Evolutionary conservation across 306 rosid species (phyloP).

Genomic region (Pueraria montana): DNA sequence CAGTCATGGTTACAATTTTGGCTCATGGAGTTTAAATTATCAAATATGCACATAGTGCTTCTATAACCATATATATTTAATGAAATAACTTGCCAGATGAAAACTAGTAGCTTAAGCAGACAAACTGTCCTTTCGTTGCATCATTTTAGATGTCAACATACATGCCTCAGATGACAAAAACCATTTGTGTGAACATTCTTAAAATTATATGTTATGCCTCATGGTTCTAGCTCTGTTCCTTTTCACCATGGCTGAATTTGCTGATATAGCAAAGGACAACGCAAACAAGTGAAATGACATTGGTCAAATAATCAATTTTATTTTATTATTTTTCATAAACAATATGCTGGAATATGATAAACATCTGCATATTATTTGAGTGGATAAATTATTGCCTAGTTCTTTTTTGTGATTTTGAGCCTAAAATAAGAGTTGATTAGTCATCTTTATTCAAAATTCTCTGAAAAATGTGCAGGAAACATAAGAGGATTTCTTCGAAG

Average conservation of each 20-base stretch:
- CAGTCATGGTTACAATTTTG: not conserved
- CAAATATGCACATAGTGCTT: not conserved
- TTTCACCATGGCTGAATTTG: not conserved
- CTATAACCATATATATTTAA: not conserved
- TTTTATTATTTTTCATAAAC: not conserved
- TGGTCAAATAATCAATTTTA: slow-evolving; percentile 2
- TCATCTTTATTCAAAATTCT: slow-evolving; percentile 36
- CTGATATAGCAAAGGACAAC: slow-evolving; percentile 5
- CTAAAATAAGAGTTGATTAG: slow-evolving; percentile 6
- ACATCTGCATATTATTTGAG: slow-evolving; percentile 24
- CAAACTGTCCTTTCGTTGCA: slow-evolving; percentile 8
- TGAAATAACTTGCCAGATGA: not conserved
- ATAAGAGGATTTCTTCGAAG: slow-evolving; percentile 74
- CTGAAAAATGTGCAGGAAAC: slow-evolving; percentile 66
- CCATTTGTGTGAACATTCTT: slow-evolving; percentile 28
- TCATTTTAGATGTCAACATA: not conserved
- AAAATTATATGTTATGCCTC: not conserved
- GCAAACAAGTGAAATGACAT: not conserved
- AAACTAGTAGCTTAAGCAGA: not conserved
- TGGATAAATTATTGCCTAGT: slow-evolving; percentile 9
- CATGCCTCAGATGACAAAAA: slow-evolving; percentile 20
- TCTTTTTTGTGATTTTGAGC: slow-evolving; percentile 36
- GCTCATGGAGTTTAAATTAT: not conserved
- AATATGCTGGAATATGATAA: slow-evolving; percentile 26
- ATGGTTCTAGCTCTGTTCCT: slow-evolving; percentile 23